Percentiles rank a stretch among this genome's conserved stretches.
These are phyloP conservation scores for Verruconis gallopava DNA, from an alignment of 2,329 filamentous ascomycete species.

Conservation along the genomic window DNA sequence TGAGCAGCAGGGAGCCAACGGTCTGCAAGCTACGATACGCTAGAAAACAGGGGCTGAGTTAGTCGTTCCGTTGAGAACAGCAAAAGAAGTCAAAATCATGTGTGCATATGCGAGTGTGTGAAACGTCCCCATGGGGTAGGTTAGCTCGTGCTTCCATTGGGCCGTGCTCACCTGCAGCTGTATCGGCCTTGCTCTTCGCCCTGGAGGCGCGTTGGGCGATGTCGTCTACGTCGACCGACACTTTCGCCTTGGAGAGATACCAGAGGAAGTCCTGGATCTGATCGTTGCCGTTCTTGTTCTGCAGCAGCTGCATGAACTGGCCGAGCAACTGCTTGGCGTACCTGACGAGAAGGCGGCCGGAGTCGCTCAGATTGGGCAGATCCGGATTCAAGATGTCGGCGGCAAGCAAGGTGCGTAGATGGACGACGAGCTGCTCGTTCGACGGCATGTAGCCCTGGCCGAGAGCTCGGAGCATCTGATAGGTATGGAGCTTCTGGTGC, in stretches of 20 bases:
- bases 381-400: constrained; percentile 68
- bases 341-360: constrained; percentile 60
- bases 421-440: constrained; percentile 68
- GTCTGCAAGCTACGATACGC: constrained; percentile 74
- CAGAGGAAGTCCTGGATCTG: constrained; percentile 88
- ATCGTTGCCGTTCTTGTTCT: constrained; percentile 70
- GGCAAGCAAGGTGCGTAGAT: constrained; percentile 65
- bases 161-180: constrained; percentile 49
- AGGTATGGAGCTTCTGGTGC: constrained; percentile 82
- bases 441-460: constrained; percentile 83
- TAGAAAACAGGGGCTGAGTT: constrained; percentile 20
- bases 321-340: constrained; percentile 61
- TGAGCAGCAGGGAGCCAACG: constrained; percentile 70
- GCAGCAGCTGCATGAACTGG: constrained; percentile 68
- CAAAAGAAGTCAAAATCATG: background rate
- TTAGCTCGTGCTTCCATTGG: background rate
- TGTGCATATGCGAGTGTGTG: too few species aligned
- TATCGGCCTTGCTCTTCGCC: constrained; percentile 56
- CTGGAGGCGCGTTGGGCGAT: constrained; percentile 47
- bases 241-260: constrained; percentile 62
- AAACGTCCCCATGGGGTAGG: constrained; percentile 7
- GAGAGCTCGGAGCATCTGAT: constrained; percentile 79
- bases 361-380: constrained; percentile 60
- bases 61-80: constrained; percentile 10
- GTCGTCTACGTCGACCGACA: constrained; percentile 54